Evolutionary conservation across 2,329 filamentous ascomycete genomes (phyloP).

Genomic region (Purpureocillium takamizusanense): DNA sequence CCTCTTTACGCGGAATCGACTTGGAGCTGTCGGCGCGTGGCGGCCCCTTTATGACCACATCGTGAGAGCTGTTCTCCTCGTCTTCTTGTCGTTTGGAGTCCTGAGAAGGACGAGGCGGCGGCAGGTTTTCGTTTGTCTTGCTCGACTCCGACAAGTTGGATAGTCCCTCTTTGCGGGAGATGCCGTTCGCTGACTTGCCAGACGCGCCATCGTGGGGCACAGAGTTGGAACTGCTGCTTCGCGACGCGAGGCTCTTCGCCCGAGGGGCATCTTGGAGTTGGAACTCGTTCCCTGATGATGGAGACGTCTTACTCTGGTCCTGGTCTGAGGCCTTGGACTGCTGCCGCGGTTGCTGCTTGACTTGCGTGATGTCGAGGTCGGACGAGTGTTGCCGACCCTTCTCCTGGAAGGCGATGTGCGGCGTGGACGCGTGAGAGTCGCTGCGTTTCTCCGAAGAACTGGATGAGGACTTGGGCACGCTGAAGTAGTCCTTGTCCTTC

Average conservation of each 20-base stretch:
- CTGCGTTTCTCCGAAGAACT: slow-evolving; percentile 31
- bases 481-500: slow-evolving; percentile 54
- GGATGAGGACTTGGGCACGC: slow-evolving; percentile 28
- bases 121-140: slow-evolving; percentile 25
- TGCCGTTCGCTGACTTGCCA: slow-evolving; percentile 24
- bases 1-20: slow-evolving; percentile 56
- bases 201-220: slow-evolving; percentile 25
- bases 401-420: slow-evolving; percentile 90
- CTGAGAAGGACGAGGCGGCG: slow-evolving; percentile 43
- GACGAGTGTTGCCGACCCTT: slow-evolving; percentile 56
- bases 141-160: slow-evolving; percentile 15
- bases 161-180: slow-evolving; percentile 14
- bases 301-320: slow-evolving; percentile 17
- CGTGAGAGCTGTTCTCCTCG: slow-evolving; percentile 34
- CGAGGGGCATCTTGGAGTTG: slow-evolving; percentile 76
- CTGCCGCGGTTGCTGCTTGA: slow-evolving; percentile 39
- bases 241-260: slow-evolving; percentile 39
- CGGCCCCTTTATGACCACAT: slow-evolving; percentile 28
- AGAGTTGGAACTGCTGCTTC: slow-evolving; percentile 33
- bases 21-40: slow-evolving; percentile 33
- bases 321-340: slow-evolving; percentile 30
- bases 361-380: slow-evolving; percentile 45
- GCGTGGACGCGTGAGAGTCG: slow-evolving; percentile 52
- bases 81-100: slow-evolving; percentile 51
- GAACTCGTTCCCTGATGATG: slow-evolving; percentile 42